These are phyloP conservation scores for Scenedesmus sp. DNA, from an alignment of 163 green algal genomes.

Conservation along the genomic window DNA sequence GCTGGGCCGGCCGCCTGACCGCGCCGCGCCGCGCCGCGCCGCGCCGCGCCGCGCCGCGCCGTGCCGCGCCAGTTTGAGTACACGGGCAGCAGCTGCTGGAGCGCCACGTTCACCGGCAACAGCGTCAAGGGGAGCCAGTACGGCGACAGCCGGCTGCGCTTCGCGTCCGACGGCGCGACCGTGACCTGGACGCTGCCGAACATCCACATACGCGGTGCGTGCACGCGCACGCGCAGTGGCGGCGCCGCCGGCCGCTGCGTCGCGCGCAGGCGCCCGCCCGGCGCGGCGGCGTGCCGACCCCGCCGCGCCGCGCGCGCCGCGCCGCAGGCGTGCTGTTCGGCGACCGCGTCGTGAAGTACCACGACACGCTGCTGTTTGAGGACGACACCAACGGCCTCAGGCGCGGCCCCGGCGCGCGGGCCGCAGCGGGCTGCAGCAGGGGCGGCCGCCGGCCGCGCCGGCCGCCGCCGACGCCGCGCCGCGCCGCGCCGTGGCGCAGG, in stretches of 20 bases:
- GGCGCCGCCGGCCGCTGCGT: neutral
- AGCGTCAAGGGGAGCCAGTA: slow-evolving; percentile 41
- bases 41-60: no score
- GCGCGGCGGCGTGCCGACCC: neutral
- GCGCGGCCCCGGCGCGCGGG: neutral
- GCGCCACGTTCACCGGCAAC: slow-evolving; percentile 34
- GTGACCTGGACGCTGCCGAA: slow-evolving; percentile 37
- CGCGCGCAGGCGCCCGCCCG: neutral
- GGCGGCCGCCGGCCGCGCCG: no score
- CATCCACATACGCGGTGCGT: slow-evolving; percentile 26
- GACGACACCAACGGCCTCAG: slow-evolving; percentile 11
- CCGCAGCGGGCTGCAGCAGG: neutral
- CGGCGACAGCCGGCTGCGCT: slow-evolving; percentile 7
- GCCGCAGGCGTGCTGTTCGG: slow-evolving; percentile 44
- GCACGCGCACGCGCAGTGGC: no score
- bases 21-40: no score
- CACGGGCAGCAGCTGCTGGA: slow-evolving; percentile 40
- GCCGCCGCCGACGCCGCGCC: no score
- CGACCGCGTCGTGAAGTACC: slow-evolving; percentile 42
- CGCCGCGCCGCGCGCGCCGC: no score
- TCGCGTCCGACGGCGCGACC: slow-evolving; percentile 11
- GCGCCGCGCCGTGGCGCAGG: slow-evolving; percentile 6
- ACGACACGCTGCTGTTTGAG: slow-evolving; percentile 21
- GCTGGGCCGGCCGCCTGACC: no score
- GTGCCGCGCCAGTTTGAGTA: slow-evolving; percentile 32